Evolutionary conservation across 1,284 basidiomycete species (phyloP).

Genomic region (Peniophora sp.): DNA sequence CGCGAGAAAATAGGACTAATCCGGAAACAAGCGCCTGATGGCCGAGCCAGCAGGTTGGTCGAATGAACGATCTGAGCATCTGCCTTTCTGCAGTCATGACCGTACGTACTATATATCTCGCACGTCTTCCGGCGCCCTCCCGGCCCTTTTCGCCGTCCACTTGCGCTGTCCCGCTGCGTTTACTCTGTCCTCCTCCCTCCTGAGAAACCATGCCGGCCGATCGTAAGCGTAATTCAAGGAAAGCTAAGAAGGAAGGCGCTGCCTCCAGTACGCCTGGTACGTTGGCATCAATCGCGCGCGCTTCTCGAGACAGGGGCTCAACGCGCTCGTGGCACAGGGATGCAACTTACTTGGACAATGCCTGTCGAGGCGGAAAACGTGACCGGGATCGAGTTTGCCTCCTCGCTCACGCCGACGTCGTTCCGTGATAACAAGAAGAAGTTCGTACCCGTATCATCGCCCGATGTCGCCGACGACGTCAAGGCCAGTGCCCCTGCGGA

Average conservation of each 20-base stretch:
- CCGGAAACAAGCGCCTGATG: too few relatives aligned
- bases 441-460: too few relatives aligned
- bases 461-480: constrained; percentile 16
- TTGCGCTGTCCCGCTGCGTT: background rate
- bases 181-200: background rate
- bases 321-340: background rate
- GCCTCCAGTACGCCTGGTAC: too few relatives aligned
- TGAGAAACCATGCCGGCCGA: constrained; percentile 6
- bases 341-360: constrained; percentile 42
- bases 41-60: too few relatives aligned
- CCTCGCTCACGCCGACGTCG: constrained; percentile 52
- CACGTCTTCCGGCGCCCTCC: background rate
- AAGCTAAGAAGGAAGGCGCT: background rate
- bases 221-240: background rate
- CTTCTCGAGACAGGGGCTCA: too few relatives aligned
- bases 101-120: too few relatives aligned
- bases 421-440: constrained; percentile 33
- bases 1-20: too few relatives aligned
- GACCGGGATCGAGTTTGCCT: constrained; percentile 43
- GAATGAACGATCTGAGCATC: background rate
- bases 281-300: too few relatives aligned
- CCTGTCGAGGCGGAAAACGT: constrained; percentile 35
- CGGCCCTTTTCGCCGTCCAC: background rate
- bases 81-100: background rate
- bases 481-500: constrained; percentile 21